phyloP scores from a whole-genome alignment of 2,329 filamentous ascomycete genomes.

The Talaromyces sp. region DNA sequence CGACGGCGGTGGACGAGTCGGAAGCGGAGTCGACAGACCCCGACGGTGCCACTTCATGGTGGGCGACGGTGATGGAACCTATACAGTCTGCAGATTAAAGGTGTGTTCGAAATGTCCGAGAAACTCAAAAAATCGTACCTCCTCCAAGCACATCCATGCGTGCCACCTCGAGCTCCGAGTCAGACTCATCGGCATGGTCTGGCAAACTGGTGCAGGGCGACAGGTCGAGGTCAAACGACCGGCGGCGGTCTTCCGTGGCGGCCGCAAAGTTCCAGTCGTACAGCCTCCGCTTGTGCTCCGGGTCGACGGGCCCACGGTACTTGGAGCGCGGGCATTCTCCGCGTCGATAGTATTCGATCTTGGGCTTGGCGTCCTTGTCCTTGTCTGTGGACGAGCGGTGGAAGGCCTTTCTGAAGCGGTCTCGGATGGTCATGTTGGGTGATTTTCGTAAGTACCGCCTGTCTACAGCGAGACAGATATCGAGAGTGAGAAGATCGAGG shows the following conservation, averaged over 20 bases:
- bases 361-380: conserved; percentile 29
- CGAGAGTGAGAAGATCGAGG: background rate
- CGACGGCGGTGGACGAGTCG: conserved; percentile 31
- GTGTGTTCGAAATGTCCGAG: background rate
- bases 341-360: conserved; percentile 45
- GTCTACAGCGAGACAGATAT: background rate
- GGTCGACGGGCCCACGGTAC: conserved; percentile 44
- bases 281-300: conserved; percentile 38
- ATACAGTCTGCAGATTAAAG: background rate
- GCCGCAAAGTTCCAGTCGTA: conserved; percentile 40
- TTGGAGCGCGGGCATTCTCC: conserved; percentile 45
- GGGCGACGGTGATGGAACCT: conserved; percentile 17
- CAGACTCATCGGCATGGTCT: conserved; percentile 18
- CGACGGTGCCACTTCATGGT: conserved; percentile 19
- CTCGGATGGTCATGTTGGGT: conserved; percentile 31
- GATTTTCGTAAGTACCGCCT: background rate
- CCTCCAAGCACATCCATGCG: conserved; percentile 5
- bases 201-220: conserved; percentile 31
- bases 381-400: conserved; percentile 18
- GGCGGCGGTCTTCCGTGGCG: conserved; percentile 28
- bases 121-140: background rate
- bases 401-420: conserved; percentile 32
- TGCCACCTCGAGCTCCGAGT: conserved; percentile 11
- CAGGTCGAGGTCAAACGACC: conserved; percentile 31
- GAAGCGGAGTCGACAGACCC: conserved; percentile 25